Percentiles rank a stretch among this genome's conserved stretches.
Conservation (phyloP, 257 asterid genomes). For the Jasminum sambac region DNA sequence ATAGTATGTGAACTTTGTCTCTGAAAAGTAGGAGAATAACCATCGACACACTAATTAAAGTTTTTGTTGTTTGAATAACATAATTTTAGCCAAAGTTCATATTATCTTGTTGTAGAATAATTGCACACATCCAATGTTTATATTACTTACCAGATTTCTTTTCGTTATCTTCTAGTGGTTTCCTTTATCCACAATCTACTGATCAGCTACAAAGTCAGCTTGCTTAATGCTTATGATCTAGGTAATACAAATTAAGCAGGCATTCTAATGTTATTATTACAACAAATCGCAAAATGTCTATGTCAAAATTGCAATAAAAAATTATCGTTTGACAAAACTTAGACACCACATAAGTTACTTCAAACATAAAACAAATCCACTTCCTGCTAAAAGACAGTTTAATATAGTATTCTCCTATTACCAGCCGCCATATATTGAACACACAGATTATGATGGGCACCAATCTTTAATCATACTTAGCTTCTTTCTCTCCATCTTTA, state of each 20-base stretch:
- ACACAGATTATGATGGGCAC: constrained; percentile 6
- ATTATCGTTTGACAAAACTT: not conserved
- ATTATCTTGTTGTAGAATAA: too few relatives aligned
- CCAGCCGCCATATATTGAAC: constrained; percentile 29
- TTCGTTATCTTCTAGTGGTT: not conserved
- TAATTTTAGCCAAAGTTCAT: too few relatives aligned
- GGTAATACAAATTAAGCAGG: not conserved
- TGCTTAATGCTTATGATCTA: not conserved
- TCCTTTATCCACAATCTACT: constrained; percentile 17
- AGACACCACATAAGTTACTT: constrained; percentile 2
- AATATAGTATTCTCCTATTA: not conserved
- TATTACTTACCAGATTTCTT: not conserved
- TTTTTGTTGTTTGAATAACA: too few relatives aligned
- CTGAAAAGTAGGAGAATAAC: too few relatives aligned
- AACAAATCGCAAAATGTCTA: not conserved
- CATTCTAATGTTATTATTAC: not conserved
- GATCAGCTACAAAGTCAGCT: not conserved
- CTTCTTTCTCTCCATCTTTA: not conserved
- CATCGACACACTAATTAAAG: too few relatives aligned
- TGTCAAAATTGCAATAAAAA: not conserved
- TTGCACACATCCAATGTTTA: not conserved
- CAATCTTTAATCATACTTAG: constrained; percentile 19
- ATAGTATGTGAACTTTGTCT: too few relatives aligned
- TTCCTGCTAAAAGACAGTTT: constrained; percentile 5
- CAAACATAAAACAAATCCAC: constrained; percentile 16